phyloP scores from a whole-genome alignment of 2,329 filamentous ascomycete genomes.

The Ceratocystis eucalypticola region DNA sequence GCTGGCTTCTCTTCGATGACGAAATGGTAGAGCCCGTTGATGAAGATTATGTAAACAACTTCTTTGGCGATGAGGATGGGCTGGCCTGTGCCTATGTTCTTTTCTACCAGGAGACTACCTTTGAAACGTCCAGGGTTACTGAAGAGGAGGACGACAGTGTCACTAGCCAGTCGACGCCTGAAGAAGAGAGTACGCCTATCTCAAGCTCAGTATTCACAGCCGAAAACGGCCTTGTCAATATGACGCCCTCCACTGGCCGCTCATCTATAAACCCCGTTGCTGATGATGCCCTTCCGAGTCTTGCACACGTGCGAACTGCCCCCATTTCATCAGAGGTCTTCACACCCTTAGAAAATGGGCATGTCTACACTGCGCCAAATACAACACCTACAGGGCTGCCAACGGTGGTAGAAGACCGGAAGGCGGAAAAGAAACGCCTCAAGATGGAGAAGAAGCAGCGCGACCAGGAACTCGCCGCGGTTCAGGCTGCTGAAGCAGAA shows the following conservation, averaged over 20 bases:
- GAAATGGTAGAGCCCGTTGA: slow-evolving; percentile 98
- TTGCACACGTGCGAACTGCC: slow-evolving; percentile 55
- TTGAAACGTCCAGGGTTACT: slow-evolving; percentile 35
- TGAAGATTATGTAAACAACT: slow-evolving; percentile 89
- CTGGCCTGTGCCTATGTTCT: slow-evolving; percentile 92
- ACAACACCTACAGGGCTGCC: neutral
- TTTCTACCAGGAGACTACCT: slow-evolving; percentile 87
- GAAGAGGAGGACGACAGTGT: slow-evolving; percentile 24
- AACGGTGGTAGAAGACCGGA: slow-evolving; percentile 26
- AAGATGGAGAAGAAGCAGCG: slow-evolving; percentile 26
- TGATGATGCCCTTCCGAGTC: slow-evolving; percentile 38
- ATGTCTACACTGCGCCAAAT: neutral
- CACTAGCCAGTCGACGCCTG: neutral
- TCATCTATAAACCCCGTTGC: slow-evolving; percentile 4
- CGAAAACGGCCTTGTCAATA: slow-evolving; percentile 8
- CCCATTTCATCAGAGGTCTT: slow-evolving; percentile 27
- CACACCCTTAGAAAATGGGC: neutral
- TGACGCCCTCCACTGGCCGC: slow-evolving; percentile 26
- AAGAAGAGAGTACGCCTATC: neutral
- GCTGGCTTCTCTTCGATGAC: slow-evolving; percentile 94
- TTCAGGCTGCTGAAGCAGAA: slow-evolving; percentile 38
- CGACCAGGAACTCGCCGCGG: slow-evolving; percentile 43
- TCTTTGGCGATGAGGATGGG: slow-evolving; percentile 86
- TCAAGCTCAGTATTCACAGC: neutral
- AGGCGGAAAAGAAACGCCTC: slow-evolving; percentile 30